Conservation (phyloP, 192 early-diverging fungal species). For the Lobosporangium transversale region DNA sequence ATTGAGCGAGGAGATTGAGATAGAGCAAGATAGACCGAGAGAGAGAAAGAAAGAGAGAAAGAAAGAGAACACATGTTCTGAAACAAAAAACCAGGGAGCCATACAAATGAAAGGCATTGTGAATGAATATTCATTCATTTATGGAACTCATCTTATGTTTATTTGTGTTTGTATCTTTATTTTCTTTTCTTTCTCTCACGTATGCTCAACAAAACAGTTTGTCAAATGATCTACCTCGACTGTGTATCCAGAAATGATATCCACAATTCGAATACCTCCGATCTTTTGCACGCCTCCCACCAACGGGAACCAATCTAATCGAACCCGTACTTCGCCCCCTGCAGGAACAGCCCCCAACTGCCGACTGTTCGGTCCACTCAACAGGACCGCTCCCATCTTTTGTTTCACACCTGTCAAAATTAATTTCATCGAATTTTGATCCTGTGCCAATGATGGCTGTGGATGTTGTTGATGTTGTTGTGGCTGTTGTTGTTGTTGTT, state of each 20-base stretch:
- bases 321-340: slow-evolving; percentile 68
- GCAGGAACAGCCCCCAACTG: slow-evolving; percentile 72
- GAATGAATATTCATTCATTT: too few relatives aligned
- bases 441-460: slow-evolving; percentile 4
- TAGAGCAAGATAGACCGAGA: too few relatives aligned
- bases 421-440: slow-evolving; percentile 60
- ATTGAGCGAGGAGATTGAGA: too few relatives aligned
- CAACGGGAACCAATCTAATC: slow-evolving; percentile 84
- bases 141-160: neutral
- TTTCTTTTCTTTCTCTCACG: slow-evolving; percentile 3
- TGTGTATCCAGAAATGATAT: slow-evolving; percentile 76
- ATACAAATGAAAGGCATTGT: too few relatives aligned
- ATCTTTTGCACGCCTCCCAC: slow-evolving; percentile 87
- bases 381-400: slow-evolving; percentile 80
- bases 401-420: slow-evolving; percentile 74
- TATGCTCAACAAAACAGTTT: slow-evolving; percentile 71
- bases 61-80: too few relatives aligned
- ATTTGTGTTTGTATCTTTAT: neutral
- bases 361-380: slow-evolving; percentile 67
- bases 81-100: too few relatives aligned
- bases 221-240: slow-evolving; percentile 84
- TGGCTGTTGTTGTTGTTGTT: slow-evolving; percentile 2
- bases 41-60: too few relatives aligned
- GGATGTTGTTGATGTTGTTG: slow-evolving; percentile 1
- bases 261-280: slow-evolving; percentile 78